Percentiles rank a stretch among this genome's conserved stretches.
These are phyloP conservation scores for Pythium insidiosum DNA, from an alignment of 352 stramenopile genomes.

Conservation along the genomic window DNA sequence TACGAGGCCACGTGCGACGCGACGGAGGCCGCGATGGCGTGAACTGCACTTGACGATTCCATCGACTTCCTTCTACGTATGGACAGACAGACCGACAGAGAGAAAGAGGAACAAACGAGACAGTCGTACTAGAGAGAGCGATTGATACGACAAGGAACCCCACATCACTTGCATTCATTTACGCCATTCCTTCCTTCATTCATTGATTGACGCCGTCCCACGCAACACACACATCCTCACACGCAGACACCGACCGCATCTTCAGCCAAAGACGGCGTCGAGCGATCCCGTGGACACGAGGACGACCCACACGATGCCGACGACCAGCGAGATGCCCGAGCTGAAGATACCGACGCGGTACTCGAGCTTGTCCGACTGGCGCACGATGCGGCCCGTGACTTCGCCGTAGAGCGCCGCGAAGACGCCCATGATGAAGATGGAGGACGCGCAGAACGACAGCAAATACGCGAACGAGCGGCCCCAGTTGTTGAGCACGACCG, in stretches of 20 bases:
- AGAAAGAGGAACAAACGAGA: background rate
- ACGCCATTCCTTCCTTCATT: too few relatives aligned
- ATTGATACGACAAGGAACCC: background rate
- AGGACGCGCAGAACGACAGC: slow-evolving; percentile 58
- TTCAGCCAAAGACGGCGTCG: slow-evolving; percentile 28
- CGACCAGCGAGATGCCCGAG: slow-evolving; percentile 23
- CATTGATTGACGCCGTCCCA: too few relatives aligned
- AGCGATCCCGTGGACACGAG: slow-evolving; percentile 30
- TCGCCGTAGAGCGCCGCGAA: slow-evolving; percentile 62
- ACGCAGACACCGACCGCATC: background rate
- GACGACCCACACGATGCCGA: slow-evolving; percentile 39
- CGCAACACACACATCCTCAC: background rate
- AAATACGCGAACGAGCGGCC: slow-evolving; percentile 48
- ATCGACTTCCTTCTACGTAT: too few relatives aligned
- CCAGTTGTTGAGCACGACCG: slow-evolving; percentile 50
- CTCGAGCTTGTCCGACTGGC: slow-evolving; percentile 19
- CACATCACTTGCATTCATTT: background rate
- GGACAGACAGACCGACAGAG: too few relatives aligned
- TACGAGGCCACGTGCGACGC: background rate
- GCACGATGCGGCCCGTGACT: slow-evolving; percentile 17
- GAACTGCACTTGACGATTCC: too few relatives aligned
- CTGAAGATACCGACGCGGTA: slow-evolving; percentile 32
- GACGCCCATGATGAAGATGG: slow-evolving; percentile 66
- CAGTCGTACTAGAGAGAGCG: background rate
- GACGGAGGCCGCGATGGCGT: background rate